Evolutionary conservation across 2,329 filamentous ascomycete species (phyloP).

Genomic region (Bipolaris zeicola): DNA sequence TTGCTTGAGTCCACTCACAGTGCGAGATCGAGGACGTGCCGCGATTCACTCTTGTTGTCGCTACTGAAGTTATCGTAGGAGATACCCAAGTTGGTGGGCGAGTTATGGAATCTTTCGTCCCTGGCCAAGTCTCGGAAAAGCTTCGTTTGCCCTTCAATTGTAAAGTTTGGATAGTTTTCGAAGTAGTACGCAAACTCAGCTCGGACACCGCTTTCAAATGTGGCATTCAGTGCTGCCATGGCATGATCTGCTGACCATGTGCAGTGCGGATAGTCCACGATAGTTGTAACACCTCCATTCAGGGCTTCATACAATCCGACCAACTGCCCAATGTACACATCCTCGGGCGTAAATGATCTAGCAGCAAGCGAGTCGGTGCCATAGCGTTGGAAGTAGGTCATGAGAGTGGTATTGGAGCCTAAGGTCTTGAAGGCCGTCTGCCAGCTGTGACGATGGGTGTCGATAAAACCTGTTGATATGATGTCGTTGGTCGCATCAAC

Average conservation of each 20-base stretch:
- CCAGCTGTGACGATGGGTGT: slow-evolving; percentile 59
- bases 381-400: slow-evolving; percentile 22
- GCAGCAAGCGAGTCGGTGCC: slow-evolving; percentile 12
- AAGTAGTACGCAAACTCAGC: slow-evolving; percentile 7
- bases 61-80: slow-evolving; percentile 13
- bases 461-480: slow-evolving; percentile 61
- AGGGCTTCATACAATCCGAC: slow-evolving; percentile 56
- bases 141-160: slow-evolving; percentile 2
- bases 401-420: slow-evolving; percentile 55
- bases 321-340: slow-evolving; percentile 32
- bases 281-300: slow-evolving; percentile 59
- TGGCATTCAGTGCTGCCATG: slow-evolving; percentile 55
- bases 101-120: slow-evolving; percentile 3
- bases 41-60: slow-evolving; percentile 5
- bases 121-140: slow-evolving; percentile 3
- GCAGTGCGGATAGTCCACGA: slow-evolving; percentile 45
- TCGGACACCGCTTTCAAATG: slow-evolving; percentile 52
- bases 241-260: slow-evolving; percentile 51
- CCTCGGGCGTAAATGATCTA: slow-evolving; percentile 20
- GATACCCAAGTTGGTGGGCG: slow-evolving; percentile 6
- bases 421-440: slow-evolving; percentile 62
- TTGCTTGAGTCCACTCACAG: background rate
- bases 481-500: slow-evolving; percentile 58
- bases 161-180: slow-evolving; percentile 10
- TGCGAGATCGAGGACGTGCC: slow-evolving; percentile 8